phyloP scores from a whole-genome alignment of 2,329 filamentous ascomycete species.

The Cladophialophora bantiana region DNA sequence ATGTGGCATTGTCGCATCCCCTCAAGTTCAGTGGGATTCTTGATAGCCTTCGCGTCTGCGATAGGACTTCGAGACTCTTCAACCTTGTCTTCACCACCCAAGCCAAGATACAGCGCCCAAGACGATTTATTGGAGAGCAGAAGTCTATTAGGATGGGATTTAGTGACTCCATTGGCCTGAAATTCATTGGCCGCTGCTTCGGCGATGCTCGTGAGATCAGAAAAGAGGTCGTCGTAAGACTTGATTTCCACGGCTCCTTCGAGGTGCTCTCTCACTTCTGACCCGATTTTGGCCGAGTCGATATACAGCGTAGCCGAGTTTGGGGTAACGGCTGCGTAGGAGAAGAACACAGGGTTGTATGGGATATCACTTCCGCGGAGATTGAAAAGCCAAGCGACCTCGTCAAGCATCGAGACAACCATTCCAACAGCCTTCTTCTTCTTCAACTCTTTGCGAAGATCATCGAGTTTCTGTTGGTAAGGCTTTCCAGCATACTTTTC shows the following conservation, averaged over 20 bases:
- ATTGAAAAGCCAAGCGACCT: slow-evolving; percentile 99
- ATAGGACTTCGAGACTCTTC: slow-evolving; percentile 89
- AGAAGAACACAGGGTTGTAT: slow-evolving; percentile 98
- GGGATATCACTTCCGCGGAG: slow-evolving; percentile 92
- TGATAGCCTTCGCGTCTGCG: slow-evolving; percentile 89
- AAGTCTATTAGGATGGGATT: slow-evolving; percentile 67
- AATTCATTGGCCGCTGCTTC: slow-evolving; percentile 49
- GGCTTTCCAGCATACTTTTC: slow-evolving; percentile 81
- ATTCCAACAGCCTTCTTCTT: slow-evolving; percentile 89
- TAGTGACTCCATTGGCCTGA: slow-evolving; percentile 44
- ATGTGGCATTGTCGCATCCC: slow-evolving; percentile 96
- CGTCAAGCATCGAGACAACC: slow-evolving; percentile 83
- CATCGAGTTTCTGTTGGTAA: slow-evolving; percentile 80
- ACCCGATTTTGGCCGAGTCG: slow-evolving; percentile 76
- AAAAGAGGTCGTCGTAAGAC: slow-evolving; percentile 82
- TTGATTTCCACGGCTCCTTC: slow-evolving; percentile 73
- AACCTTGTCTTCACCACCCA: slow-evolving; percentile 84
- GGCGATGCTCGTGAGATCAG: slow-evolving; percentile 73
- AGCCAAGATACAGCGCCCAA: slow-evolving; percentile 86
- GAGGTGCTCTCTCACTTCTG: slow-evolving; percentile 73
- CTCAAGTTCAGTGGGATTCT: slow-evolving; percentile 86
- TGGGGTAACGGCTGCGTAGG: slow-evolving; percentile 87
- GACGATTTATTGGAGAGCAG: slow-evolving; percentile 87
- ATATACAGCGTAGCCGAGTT: slow-evolving; percentile 80
- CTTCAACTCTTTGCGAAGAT: slow-evolving; percentile 86